Conservation (phyloP, 805 yeast genomes). For the Ogataea chonburiensis region DNA sequence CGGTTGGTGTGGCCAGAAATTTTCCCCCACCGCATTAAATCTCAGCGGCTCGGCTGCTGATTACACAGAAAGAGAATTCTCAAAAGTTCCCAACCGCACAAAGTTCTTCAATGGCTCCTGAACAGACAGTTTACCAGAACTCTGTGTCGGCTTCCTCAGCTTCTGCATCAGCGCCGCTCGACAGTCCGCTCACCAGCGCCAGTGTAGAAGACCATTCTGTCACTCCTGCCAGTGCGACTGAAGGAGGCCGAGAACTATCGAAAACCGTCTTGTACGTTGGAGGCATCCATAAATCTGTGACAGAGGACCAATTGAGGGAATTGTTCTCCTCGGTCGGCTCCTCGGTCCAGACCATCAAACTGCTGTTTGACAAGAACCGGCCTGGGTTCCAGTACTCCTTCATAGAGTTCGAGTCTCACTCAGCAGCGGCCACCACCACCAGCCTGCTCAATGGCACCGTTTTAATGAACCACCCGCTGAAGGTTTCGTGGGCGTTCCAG, state of each 20-base stretch:
- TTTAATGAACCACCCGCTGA: constrained; percentile 54
- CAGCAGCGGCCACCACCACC: constrained; percentile 62
- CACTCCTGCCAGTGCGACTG: constrained; percentile 64
- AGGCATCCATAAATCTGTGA: constrained; percentile 60
- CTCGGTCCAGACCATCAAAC: constrained; percentile 60
- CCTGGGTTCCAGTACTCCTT: constrained; percentile 80
- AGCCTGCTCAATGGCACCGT: constrained; percentile 55
- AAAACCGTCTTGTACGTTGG: constrained; percentile 76
- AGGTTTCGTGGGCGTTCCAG: constrained; percentile 82
- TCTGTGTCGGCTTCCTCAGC: constrained; percentile 7
- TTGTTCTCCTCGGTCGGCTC: constrained; percentile 57
- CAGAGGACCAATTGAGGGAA: constrained; percentile 61
- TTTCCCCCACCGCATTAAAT: background rate
- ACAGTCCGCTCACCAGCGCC: constrained; percentile 11
- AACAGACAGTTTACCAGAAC: constrained; percentile 1
- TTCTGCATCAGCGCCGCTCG: constrained; percentile 2
- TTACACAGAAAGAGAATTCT: constrained; percentile 1
- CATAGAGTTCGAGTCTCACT: constrained; percentile 63
- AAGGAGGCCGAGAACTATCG: constrained; percentile 81
- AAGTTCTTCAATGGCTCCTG: constrained; percentile 6
- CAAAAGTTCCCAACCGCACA: constrained; percentile 2
- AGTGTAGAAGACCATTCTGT: constrained; percentile 8
- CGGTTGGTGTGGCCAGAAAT: too few species aligned
- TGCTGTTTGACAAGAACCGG: constrained; percentile 72
- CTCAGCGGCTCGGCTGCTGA: constrained; percentile 4